Percentiles rank a stretch among this genome's conserved stretches.
phyloP scores from a whole-genome alignment of 176 grass and related monocot genomes.

The Eleusine indica region DNA sequence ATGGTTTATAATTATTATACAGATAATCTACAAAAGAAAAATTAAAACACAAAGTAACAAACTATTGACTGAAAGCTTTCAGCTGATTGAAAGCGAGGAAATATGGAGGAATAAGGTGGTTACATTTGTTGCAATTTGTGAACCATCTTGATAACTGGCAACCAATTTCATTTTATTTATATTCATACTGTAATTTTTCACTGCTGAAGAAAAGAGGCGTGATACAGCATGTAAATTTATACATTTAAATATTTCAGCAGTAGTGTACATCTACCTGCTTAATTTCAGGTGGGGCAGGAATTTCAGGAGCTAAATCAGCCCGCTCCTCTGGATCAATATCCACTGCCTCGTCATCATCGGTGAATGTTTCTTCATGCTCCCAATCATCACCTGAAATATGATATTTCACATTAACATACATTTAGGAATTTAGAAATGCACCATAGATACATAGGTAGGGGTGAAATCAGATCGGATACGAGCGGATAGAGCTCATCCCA shows the following conservation, averaged over 20 bases:
- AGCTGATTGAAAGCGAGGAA: no score
- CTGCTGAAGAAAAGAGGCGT: not conserved
- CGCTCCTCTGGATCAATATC: slow-evolving; percentile 91
- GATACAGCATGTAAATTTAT: slow-evolving; percentile 7
- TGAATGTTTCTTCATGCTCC: slow-evolving; percentile 99
- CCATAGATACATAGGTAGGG: no score
- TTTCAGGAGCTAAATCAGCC: slow-evolving; percentile 94
- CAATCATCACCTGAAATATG: slow-evolving; percentile 87
- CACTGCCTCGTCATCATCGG: slow-evolving; percentile 96
- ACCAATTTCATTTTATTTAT: not conserved
- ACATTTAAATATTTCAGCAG: not conserved
- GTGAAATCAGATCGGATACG: no score
- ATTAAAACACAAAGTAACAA: no score
- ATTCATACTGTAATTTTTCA: slow-evolving; percentile 24
- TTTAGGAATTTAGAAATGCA: slow-evolving; percentile 5
- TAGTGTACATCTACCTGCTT: slow-evolving; percentile 73
- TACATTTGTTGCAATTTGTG: not conserved
- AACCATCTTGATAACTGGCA: slow-evolving; percentile 14
- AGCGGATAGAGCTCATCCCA: no score
- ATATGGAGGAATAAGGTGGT: not conserved
- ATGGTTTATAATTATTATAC: no score
- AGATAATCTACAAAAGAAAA: no score
- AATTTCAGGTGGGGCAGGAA: slow-evolving; percentile 98
- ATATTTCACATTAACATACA: slow-evolving; percentile 19
- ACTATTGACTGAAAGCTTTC: no score